Conservation (phyloP, 2,329 filamentous ascomycete species). For the Trichoderma atrobrunneum region DNA sequence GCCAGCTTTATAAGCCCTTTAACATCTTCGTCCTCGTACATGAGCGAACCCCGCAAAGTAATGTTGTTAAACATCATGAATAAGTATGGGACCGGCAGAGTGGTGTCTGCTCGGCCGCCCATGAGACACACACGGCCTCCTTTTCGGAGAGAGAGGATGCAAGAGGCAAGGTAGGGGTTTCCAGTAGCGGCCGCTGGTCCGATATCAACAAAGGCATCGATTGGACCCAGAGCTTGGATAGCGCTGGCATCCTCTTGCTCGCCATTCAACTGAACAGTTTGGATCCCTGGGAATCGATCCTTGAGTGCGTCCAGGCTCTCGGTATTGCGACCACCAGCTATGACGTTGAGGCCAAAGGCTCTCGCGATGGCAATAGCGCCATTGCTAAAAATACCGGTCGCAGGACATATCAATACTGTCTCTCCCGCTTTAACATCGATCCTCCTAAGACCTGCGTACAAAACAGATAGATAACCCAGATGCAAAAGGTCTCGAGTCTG, state of each 20-base stretch:
- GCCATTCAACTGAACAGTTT: not conserved
- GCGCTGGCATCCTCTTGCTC: not conserved
- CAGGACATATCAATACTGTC: not conserved
- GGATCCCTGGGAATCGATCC: not conserved
- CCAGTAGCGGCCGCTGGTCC: not conserved
- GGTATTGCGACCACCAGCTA: not conserved
- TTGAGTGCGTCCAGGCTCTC: not conserved
- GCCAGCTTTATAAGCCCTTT: not conserved
- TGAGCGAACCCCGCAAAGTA: not conserved
- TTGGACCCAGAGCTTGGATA: not conserved
- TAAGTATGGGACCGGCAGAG: not conserved
- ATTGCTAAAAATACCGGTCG: not conserved
- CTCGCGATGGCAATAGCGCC: not conserved
- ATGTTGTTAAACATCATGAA: not conserved
- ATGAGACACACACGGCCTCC: not conserved
- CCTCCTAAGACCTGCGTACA: not conserved
- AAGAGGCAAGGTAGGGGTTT: not conserved
- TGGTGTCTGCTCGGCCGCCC: not conserved
- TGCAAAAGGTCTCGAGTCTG: not conserved
- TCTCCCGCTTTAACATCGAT: not conserved
- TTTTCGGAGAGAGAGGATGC: not conserved
- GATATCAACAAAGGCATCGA: not conserved
- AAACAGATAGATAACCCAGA: not conserved
- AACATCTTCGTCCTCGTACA: not conserved
- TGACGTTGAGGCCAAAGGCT: not conserved